Conservation (phyloP, 768 basidiomycete species). For the Amanita exitialis region DNA sequence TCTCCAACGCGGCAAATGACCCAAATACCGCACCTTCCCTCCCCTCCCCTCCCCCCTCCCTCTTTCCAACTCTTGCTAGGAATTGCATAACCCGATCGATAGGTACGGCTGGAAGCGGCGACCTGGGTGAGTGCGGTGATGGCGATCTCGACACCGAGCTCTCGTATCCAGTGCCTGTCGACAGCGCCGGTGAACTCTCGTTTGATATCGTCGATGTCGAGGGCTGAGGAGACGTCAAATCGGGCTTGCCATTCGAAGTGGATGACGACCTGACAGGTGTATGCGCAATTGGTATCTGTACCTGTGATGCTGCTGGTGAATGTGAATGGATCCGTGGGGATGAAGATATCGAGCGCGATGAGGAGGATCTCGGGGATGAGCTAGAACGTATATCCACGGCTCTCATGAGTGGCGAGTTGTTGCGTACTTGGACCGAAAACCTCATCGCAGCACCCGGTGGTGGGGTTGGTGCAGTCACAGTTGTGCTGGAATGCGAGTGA, state of each 20-base stretch:
- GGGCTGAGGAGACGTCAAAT: conserved; percentile 17
- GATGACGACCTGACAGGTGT: neutral
- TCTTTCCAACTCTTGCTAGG: conserved; percentile 2
- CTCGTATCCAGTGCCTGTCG: conserved; percentile 39
- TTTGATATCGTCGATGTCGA: conserved; percentile 25
- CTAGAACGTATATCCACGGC: conserved; percentile 13
- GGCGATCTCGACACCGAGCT: conserved; percentile 43
- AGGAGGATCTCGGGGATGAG: conserved; percentile 15
- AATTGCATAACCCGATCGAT: conserved; percentile 8
- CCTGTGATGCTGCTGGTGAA: neutral
- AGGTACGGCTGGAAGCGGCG: conserved; percentile 24
- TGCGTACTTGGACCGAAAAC: conserved; percentile 10
- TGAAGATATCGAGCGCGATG: conserved; percentile 1
- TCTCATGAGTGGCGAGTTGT: conserved; percentile 8
- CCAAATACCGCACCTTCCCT: conserved; percentile 1
- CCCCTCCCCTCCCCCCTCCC: conserved; percentile 6
- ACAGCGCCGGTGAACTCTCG: conserved; percentile 47
- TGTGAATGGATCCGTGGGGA: conserved; percentile 2
- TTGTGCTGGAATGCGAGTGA: conserved; percentile 40
- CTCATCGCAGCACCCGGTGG: conserved; percentile 19
- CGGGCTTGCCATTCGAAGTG: conserved; percentile 2
- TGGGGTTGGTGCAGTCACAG: conserved; percentile 34
- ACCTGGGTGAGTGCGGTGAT: conserved; percentile 24
- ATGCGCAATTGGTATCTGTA: neutral
- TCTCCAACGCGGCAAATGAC: conserved; percentile 4